Base-by-base conservation (phyloP, 2,329 filamentous ascomycete species). In the Bisporella sp. region DNA sequence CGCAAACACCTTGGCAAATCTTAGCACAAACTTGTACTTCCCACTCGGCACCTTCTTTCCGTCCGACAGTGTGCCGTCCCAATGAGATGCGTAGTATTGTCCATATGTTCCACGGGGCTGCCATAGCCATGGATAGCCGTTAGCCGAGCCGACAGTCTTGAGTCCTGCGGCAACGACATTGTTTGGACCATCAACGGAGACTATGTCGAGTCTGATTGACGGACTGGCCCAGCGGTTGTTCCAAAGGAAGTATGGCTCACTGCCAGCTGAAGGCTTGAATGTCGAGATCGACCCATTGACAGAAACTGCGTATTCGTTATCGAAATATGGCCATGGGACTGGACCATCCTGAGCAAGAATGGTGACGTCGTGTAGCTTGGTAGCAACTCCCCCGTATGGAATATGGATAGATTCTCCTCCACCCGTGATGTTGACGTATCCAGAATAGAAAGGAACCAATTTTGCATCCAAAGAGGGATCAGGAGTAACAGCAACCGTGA, bases 1-100 rank as follows among this genome's bases (percentile, higher is more conserved):
- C 9, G 32, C 50, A 45, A 52, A 48, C 13, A 37, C 41, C 33
- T 52, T 52, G 8, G 42, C 32, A 5, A 48, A 6, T 41, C 50
- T 45, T 8, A 48, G 33, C 4, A 48, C 46, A 41, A 52, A 31
- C 41, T 48, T 52, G 31, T 52, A 52, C 4, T 37, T 29, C 3
- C 50, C 50, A 21, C 41, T 40, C 29, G 33, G 21, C 4, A 48
- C 41, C 12, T 29, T 5, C 11, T 13, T 35, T 13, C 42, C 31
- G 44, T 48, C 45, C 6, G 41, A 4, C 12, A 52, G 21, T 6
- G 5, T n/a, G 5, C 50, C 50, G 21, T 40, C n/a, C 35, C 35
- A 37, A n/a, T 8, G n/a, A 37, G 35, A 37, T 9, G 35, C 35
- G 35, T 37, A 37, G 35, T 37, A 37, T n/a, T 8, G n/a, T n/a